These are phyloP conservation scores for Arthrinium puccinioides DNA, from an alignment of 2,329 filamentous ascomycete genomes.

Conservation along the genomic window DNA sequence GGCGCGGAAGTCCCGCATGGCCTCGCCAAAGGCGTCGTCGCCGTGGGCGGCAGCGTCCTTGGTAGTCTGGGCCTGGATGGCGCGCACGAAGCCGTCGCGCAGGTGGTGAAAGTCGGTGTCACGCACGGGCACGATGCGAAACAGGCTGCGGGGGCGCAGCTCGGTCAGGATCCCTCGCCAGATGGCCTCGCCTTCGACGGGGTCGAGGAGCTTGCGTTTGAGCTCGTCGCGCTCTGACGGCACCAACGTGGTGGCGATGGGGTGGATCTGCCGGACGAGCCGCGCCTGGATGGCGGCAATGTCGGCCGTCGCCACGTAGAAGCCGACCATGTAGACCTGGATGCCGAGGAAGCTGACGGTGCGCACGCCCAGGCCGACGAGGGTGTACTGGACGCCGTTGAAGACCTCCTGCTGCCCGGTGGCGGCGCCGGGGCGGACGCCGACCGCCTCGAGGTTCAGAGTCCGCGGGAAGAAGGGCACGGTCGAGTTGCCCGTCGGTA, in stretches of 20 bases:
- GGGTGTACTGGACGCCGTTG: slow-evolving; percentile 64
- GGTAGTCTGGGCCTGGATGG: slow-evolving; percentile 67
- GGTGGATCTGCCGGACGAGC: slow-evolving; percentile 69
- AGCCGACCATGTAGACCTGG: slow-evolving; percentile 89
- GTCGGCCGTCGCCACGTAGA: slow-evolving; percentile 82
- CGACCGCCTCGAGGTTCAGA: slow-evolving; percentile 50
- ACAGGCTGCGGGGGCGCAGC: slow-evolving; percentile 63
- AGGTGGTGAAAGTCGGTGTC: slow-evolving; percentile 93
- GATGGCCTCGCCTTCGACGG: slow-evolving; percentile 58
- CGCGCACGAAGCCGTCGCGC: slow-evolving; percentile 83
- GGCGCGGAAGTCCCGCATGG: slow-evolving; percentile 70
- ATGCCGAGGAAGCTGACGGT: slow-evolving; percentile 86
- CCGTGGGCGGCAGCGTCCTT: slow-evolving; percentile 45
- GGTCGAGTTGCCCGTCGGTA: slow-evolving; percentile 74
- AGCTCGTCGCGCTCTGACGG: slow-evolving; percentile 72
- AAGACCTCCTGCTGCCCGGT: slow-evolving; percentile 18
- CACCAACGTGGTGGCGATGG: slow-evolving; percentile 74
- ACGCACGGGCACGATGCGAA: slow-evolving; percentile 82
- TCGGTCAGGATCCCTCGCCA: slow-evolving; percentile 67
- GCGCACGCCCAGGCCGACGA: slow-evolving; percentile 80
- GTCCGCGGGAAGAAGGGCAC: slow-evolving; percentile 72
- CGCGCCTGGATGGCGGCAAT: slow-evolving; percentile 72
- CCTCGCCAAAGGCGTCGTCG: slow-evolving; percentile 69
- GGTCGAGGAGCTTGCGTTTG: slow-evolving; percentile 61
- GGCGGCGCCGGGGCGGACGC: no score